These are phyloP conservation scores for Pachysandra terminalis DNA, from an alignment of 164 flowering plant species.

Conservation along the genomic window DNA sequence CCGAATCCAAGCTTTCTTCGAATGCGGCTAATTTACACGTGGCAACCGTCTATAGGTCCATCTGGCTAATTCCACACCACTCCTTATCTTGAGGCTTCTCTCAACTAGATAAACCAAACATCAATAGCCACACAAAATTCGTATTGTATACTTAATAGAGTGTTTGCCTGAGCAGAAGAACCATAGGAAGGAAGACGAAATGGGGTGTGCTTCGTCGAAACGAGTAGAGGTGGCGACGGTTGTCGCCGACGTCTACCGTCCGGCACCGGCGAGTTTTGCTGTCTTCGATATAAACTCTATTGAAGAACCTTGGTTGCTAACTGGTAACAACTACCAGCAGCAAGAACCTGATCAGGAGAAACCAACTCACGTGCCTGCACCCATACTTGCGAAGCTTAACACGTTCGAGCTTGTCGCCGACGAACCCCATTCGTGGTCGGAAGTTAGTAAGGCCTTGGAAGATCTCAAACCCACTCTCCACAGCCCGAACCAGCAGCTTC, in stretches of 20 bases:
- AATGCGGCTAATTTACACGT: background rate
- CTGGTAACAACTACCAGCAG: background rate
- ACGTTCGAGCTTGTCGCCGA: constrained; percentile 39
- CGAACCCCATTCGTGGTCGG: constrained; percentile 77
- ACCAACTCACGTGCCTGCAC: constrained; percentile 36
- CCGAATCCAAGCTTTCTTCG: background rate
- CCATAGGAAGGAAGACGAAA: constrained; percentile 12
- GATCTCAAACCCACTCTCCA: constrained; percentile 58
- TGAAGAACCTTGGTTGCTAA: constrained; percentile 76
- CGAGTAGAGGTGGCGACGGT: constrained; percentile 38
- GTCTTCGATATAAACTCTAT: constrained; percentile 69
- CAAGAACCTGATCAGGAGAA: constrained; percentile 26
- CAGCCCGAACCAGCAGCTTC: background rate
- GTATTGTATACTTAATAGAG: too few relatives aligned
- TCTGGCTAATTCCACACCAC: constrained; percentile 7
- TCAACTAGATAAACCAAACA: constrained; percentile 4
- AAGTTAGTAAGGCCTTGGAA: constrained; percentile 77
- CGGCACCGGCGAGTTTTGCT: constrained; percentile 71
- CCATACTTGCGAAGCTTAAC: constrained; percentile 63
- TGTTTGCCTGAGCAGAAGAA: background rate
- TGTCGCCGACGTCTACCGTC: constrained; percentile 56
- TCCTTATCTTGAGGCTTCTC: background rate
- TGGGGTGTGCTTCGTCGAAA: constrained; percentile 93
- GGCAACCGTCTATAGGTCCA: background rate
- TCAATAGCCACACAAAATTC: background rate